phyloP scores from a whole-genome alignment of 2,329 filamentous ascomycete genomes.

The Xylariales sp. region DNA sequence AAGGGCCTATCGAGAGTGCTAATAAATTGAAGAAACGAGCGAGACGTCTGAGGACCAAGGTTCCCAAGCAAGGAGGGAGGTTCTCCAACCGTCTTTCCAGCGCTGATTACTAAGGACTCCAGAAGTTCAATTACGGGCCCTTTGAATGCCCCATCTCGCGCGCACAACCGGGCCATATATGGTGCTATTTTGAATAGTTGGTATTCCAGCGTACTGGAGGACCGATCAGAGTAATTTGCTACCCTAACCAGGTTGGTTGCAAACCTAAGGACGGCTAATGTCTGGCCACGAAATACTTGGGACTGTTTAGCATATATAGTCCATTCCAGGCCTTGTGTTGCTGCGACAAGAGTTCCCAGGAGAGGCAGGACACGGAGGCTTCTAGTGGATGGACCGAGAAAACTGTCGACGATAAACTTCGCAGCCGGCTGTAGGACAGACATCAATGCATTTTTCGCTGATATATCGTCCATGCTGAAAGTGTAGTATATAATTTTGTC shows the following conservation, averaged over 20 bases:
- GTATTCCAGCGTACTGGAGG: slow-evolving; percentile 75
- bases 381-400: slow-evolving; percentile 76
- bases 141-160: slow-evolving; percentile 73
- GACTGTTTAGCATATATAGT: slow-evolving; percentile 69
- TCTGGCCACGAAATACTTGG: slow-evolving; percentile 69
- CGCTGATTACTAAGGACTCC: slow-evolving; percentile 77
- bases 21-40: slow-evolving; percentile 83
- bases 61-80: slow-evolving; percentile 95
- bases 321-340: slow-evolving; percentile 68
- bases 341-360: slow-evolving; percentile 74
- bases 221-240: slow-evolving; percentile 70
- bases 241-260: slow-evolving; percentile 77
- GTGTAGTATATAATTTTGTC: slow-evolving; percentile 77
- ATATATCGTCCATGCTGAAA: slow-evolving; percentile 77
- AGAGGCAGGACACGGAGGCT: slow-evolving; percentile 82
- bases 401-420: slow-evolving; percentile 79
- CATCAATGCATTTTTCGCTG: slow-evolving; percentile 60
- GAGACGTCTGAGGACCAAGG: slow-evolving; percentile 83
- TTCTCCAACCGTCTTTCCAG: slow-evolving; percentile 74
- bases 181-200: slow-evolving; percentile 86
- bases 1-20: slow-evolving; percentile 82
- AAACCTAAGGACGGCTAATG: slow-evolving; percentile 72
- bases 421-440: slow-evolving; percentile 78
- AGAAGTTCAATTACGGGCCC: slow-evolving; percentile 75
- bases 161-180: slow-evolving; percentile 80